These are phyloP conservation scores for Beta lomatogona DNA, from an alignment of 179 eudicot genomes.

Conservation along the genomic window DNA sequence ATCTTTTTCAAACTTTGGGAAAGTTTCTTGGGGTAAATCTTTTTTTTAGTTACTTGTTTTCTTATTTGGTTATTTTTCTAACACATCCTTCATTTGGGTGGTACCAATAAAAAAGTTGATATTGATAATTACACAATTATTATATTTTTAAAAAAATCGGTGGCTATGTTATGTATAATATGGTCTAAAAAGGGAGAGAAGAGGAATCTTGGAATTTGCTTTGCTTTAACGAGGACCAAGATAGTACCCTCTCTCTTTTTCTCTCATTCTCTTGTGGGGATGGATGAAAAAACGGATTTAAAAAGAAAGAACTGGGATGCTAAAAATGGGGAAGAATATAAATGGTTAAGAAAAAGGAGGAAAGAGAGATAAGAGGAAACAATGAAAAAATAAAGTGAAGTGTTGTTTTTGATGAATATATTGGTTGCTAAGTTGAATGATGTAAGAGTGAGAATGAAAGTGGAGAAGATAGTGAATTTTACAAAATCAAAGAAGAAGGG, in stretches of 20 bases:
- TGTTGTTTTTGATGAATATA: too few species aligned
- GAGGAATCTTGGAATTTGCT: constrained; percentile 32
- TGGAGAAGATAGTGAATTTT: background rate
- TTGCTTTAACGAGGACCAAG: constrained; percentile 40
- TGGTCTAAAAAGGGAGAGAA: constrained; percentile 34
- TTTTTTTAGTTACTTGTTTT: background rate
- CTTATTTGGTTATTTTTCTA: background rate
- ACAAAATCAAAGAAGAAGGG: background rate
- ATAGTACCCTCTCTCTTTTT: constrained; percentile 13
- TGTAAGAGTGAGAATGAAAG: background rate
- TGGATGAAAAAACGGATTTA: constrained; percentile 5
- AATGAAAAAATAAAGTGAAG: too few species aligned
- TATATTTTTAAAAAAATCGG: background rate
- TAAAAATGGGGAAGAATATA: constrained; percentile 3
- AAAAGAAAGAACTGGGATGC: background rate
- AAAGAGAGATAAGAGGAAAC: background rate
- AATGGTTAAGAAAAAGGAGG: constrained; percentile 18
- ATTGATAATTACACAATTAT: constrained; percentile 27
- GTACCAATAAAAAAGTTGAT: background rate
- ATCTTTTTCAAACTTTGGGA: constrained; percentile 32
- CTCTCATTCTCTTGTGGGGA: background rate
- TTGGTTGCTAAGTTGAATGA: background rate
- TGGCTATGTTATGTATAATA: background rate
- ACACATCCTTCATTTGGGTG: background rate
- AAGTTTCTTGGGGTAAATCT: constrained; percentile 9